These are phyloP conservation scores for Colletotrichum chlorophyti DNA, from an alignment of 2,329 filamentous ascomycete species.

Conservation along the genomic window DNA sequence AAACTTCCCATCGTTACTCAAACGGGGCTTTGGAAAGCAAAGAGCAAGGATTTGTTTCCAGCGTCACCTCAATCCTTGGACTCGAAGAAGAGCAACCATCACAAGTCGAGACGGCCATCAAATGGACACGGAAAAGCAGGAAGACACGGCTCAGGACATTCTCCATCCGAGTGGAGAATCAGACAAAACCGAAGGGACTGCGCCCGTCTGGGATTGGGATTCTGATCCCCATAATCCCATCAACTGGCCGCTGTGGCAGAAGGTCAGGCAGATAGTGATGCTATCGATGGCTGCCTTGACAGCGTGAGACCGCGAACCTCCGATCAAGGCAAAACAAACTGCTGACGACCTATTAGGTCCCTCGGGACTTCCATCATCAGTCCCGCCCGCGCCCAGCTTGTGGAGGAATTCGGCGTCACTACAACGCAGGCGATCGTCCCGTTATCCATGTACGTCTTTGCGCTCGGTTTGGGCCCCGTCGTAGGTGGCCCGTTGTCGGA, in stretches of 20 bases:
- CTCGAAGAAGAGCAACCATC: too few relatives aligned
- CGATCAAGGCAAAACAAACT: too few relatives aligned
- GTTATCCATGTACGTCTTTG: conserved; percentile 65
- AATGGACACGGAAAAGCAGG: not conserved
- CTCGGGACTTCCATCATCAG: conserved; percentile 62
- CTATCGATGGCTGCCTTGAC: conserved; percentile 47
- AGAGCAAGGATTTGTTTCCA: too few relatives aligned
- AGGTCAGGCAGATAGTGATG: conserved; percentile 46
- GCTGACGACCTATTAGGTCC: conserved; percentile 45
- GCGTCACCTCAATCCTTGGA: too few relatives aligned
- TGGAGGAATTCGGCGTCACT: conserved; percentile 59
- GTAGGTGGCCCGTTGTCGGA: conserved; percentile 66
- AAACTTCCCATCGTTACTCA: too few relatives aligned
- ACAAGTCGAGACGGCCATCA: not conserved
- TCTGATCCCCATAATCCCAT: conserved; percentile 53
- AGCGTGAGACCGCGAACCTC: conserved; percentile 41
- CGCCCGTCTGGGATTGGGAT: conserved; percentile 40
- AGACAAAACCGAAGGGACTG: not conserved
- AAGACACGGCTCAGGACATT: too few relatives aligned
- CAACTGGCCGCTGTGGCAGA: conserved; percentile 55
- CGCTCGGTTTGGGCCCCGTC: conserved; percentile 65
- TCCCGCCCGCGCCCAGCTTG: conserved; percentile 52
- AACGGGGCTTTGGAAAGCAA: too few relatives aligned
- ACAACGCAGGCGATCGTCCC: conserved; percentile 64
- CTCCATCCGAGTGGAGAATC: not conserved